Conservation (phyloP, 2,329 filamentous ascomycete genomes). For the Cercospora sesami region DNA sequence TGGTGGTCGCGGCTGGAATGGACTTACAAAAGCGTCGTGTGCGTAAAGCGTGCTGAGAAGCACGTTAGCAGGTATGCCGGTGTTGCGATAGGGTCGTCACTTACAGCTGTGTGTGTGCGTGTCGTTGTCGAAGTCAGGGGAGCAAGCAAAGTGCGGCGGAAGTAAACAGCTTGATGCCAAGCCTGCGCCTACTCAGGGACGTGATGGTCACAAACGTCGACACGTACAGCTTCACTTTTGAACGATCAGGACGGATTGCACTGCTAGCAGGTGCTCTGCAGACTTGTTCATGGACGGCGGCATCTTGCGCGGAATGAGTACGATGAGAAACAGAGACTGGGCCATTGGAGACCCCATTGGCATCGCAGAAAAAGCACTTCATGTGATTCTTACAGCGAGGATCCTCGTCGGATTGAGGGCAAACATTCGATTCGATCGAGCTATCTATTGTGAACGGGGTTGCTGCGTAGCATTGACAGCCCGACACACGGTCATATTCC, state of each 20-base stretch:
- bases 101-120: not conserved
- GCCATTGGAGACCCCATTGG: not conserved
- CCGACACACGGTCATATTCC: not conserved
- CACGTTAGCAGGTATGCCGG: not conserved
- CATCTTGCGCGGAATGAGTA: not conserved
- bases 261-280: not conserved
- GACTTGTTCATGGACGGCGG: not conserved
- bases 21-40: conserved; percentile 8
- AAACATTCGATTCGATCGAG: not conserved
- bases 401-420: not conserved
- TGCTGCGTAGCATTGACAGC: not conserved
- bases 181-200: not conserved
- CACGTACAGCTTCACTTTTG: not conserved
- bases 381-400: not conserved
- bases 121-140: conserved; percentile 8
- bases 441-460: not conserved
- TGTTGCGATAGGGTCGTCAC: not conserved
- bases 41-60: conserved; percentile 1
- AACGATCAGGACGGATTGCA: not conserved
- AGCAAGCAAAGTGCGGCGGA: not conserved
- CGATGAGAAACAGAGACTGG: not conserved
- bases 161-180: conserved; percentile 6
- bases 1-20: not conserved
- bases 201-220: not conserved
- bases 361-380: not conserved